Base-by-base conservation (phyloP, 345 rosid genomes). In the Acer yangbiense region DNA sequence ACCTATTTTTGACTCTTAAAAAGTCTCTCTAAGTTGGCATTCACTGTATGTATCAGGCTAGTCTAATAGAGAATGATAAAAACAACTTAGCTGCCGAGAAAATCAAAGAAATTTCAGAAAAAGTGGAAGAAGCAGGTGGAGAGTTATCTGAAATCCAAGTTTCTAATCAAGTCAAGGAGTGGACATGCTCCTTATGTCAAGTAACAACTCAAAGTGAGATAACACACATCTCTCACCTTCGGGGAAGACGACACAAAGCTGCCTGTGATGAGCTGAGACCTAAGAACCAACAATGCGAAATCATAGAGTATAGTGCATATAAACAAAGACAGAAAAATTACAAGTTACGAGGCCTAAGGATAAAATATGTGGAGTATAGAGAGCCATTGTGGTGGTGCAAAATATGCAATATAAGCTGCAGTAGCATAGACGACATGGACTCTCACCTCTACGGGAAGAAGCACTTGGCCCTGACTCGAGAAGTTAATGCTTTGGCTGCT, bases 171-270 rank as follows among this genome's bases (percentile, higher is more conserved):
- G 72, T 44, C 50, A 74, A 72, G 72, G 78, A 71, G 57, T 83
- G 84, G 86, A 78, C 80, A 17, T 83, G 84, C 66, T 72, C 78
- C 21, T 1, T 76, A 75, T 81, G 86, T 74, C 83, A 70, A 32
- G 52, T 83, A 17, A 79, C 68, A 72, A 46, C 64, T 14, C 9
- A 16, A 23, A 43, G 81, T 27, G 82, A 73, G 78, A 20, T 3
- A 27, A 13, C 9, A 25, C 64, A 76, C 76, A 73, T 69, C 16
- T 70, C 20, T 46, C 86, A 85, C 68, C 43, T 83, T 52, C 35
- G 6, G 74, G 88, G 84, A 64, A 77, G 41, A 13, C 69, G 67
- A 18, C 85, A 85, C 65, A 74, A n/a, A 74, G 16, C 20, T 7
- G 74, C 79, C 21, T 44, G 20, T 9, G 74, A 71, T 25, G 74